Evolutionary conservation across 495 filamentous ascomycete species (phyloP), one percentile per base, ranked within the genome.

Genomic region (Oidiodendron maius): DNA sequence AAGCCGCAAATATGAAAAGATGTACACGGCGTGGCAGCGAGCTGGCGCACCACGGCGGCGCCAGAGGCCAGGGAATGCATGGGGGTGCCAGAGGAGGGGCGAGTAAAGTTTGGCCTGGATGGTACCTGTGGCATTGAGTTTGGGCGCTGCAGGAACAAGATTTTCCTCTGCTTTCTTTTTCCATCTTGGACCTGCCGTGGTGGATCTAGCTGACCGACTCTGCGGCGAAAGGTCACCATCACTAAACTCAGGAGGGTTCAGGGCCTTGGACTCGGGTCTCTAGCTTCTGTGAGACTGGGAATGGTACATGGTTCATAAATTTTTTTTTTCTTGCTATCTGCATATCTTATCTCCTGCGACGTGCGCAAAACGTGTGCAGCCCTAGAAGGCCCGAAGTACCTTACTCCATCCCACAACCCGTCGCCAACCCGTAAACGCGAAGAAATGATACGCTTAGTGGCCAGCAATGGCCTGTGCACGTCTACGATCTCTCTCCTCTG

Each of bases 401-500:
- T n/a, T 53, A 50, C 52, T 50, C 52, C 52, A 52, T 56, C 22
- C 48, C 57, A 53, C 43, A 41, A 47, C 45, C 38, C 50, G 35
- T 21, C 35, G 16, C 11, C 9, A 41, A 37, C 40, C 47, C 50
- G 52, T 25, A n/a, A n/a, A n/a, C 54, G 50, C 36, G 49, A 51
- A 36, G n/a, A 47, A 39, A 48, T 20, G 18, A 48, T 35, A 51
- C 46, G 44, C 50, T 43, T 52, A 60, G 17, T 50, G 42, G 60
- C 72, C 70, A 59, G 87, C 82, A 63, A 89, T 67, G 56, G 84
- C 72, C 56, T 80, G 70, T 49, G 91, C 90, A 65, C 93, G 87
- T 64, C 87, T 83, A 69, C 90, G 89, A 76, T 96, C 91, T 72
- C 91, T 81, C 87, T 96, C 91, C 80, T 97, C 91, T 55, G 91